Base-by-base conservation (phyloP, 2,329 filamentous ascomycete species). In the Corinectria fuckeliana region DNA sequence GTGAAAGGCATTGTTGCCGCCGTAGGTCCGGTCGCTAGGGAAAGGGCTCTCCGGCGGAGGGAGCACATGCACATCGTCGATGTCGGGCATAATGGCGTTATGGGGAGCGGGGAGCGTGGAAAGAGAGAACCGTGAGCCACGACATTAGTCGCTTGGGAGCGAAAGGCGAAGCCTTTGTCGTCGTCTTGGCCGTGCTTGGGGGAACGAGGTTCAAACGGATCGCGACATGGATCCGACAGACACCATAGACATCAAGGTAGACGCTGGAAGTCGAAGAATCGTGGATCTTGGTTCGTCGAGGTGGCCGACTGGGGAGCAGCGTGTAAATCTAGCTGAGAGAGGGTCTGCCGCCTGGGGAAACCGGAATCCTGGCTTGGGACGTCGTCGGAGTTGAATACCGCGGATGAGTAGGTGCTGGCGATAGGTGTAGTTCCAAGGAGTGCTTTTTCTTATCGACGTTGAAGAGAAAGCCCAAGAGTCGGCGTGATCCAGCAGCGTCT, bases 1-100 rank as follows among this genome's bases (percentile, higher is more conserved):
- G 77, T 90, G 87, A 73, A 91, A 91, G 41, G 88, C 88, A 61
- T 85, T 82, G 71, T 90, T 90, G 58, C 87, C 87, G 64, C 88
- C 88, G 52, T 80, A 78, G 1, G 85, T 88, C 55, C 77, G 77
- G 34, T 73, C 72, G 58, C 71, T 66, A 64, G 45, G 61, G 14
- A 45, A 54, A 45, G 76, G 70, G 28, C 69, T 72, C 69, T 75
- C 75, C 45, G 80, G 76, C 62, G 79, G 77, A 30, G 79, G 77
- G 23, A 80, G 71, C 70, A 77, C 78, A 32, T 79, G 71, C 70
- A 77, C 78, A 32, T 79, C 75, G 55, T 77, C 74, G 57, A 66
- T 66, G 59, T 66, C 62, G 53, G 72, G 62, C 74, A 76, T 76
- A 63, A 54, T 58, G 60, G 50, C 56, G 49, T 50, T 67, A 69